Conservation (phyloP, 148 eudicot species). For the Nepenthes mirabilis region DNA sequence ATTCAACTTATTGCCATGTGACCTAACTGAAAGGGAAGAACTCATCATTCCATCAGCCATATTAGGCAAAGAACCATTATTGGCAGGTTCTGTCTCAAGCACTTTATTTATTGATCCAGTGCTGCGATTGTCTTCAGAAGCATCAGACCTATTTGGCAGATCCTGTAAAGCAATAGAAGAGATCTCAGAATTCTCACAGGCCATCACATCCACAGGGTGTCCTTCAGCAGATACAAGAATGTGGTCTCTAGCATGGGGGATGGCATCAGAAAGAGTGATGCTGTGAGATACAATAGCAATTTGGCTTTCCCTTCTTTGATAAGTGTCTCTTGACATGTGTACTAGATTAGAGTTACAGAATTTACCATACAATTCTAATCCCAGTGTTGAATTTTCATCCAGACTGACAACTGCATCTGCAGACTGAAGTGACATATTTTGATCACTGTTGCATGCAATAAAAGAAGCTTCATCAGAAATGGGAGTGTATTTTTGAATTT, state of each 20-base stretch:
- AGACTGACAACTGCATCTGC: constrained; percentile 18
- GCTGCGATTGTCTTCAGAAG: constrained; percentile 8
- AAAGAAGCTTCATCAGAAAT: constrained; percentile 20
- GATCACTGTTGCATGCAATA: constrained; percentile 16
- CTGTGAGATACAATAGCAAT: constrained; percentile 7
- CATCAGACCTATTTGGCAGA: constrained; percentile 9
- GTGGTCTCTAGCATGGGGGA: constrained; percentile 13
- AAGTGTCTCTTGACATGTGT: constrained; percentile 6
- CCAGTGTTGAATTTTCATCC: constrained; percentile 14
- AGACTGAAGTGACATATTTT: constrained; percentile 6
- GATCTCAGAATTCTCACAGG: constrained; percentile 14
- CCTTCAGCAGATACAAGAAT: constrained; percentile 11
- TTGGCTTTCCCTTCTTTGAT: constrained; percentile 11
- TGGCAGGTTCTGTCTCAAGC: constrained; percentile 14
- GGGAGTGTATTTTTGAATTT: constrained; percentile 7
- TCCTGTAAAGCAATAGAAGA: constrained; percentile 12
- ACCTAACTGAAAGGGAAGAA: constrained; percentile 12
- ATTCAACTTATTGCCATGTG: constrained; percentile 13
- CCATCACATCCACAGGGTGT: constrained; percentile 16
- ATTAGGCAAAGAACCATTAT: constrained; percentile 7
- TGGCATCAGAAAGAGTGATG: constrained; percentile 9
- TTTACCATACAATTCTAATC: constrained; percentile 13
- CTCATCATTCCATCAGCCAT: constrained; percentile 5
- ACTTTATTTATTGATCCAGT: neutral
- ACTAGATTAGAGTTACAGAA: constrained; percentile 8